Evolutionary conservation across 345 rosid genomes (phyloP).

Genomic region (Hibiscus tridactylites): DNA sequence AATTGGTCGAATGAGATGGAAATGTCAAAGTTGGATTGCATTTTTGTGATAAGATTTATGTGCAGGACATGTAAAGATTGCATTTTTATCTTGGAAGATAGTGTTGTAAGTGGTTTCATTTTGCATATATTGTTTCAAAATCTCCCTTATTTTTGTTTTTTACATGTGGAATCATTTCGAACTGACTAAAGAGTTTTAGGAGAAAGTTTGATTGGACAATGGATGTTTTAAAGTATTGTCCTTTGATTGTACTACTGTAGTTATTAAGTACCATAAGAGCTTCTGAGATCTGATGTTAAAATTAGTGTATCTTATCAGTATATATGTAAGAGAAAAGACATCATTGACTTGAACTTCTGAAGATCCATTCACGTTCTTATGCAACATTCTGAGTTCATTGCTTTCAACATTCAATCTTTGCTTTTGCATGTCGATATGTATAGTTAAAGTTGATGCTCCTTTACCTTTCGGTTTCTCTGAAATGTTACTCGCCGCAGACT

Average conservation of each 20-base stretch:
- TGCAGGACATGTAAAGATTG: neutral
- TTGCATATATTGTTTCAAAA: no score
- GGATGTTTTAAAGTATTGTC: neutral
- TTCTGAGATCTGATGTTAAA: neutral
- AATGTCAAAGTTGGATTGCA: neutral
- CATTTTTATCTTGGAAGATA: neutral
- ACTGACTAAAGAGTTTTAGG: neutral
- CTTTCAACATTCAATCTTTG: no score
- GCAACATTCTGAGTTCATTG: no score
- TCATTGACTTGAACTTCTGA: no score
- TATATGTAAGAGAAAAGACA: no score
- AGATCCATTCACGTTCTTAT: no score
- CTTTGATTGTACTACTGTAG: neutral
- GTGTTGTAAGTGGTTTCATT: no score
- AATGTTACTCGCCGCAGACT: conserved; percentile 36
- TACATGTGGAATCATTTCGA: neutral
- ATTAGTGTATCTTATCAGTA: no score
- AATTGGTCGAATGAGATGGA: neutral
- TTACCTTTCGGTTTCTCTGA: neutral
- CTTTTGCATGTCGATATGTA: neutral
- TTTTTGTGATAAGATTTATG: neutral
- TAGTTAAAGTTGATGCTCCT: conserved; percentile 1
- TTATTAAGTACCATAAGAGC: neutral
- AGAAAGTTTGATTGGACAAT: no score
- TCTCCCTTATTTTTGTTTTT: neutral